phyloP scores from a whole-genome alignment of 495 filamentous ascomycete genomes.

The Neurospora sp. region DNA sequence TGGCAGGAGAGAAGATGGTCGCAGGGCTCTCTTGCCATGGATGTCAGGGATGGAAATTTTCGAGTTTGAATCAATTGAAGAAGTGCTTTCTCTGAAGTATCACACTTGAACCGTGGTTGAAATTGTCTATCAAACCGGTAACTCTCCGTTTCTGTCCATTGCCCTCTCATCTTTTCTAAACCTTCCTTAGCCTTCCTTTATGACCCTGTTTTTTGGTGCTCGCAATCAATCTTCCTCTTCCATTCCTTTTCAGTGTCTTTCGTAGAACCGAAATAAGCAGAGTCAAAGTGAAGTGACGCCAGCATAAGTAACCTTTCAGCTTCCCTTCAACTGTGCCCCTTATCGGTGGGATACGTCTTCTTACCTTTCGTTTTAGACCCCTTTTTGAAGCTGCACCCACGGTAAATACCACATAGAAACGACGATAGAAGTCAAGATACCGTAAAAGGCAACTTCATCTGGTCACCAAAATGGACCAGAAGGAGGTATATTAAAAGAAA shows the following conservation, averaged over 20 bases:
- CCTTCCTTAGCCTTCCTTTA: background rate
- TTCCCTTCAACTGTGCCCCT: background rate
- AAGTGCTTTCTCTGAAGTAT: background rate
- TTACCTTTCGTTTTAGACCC: background rate
- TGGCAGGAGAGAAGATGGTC: no score
- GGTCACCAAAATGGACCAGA: background rate
- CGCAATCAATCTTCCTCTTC: background rate
- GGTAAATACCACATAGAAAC: background rate
- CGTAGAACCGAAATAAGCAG: background rate
- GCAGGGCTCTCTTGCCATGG: no score
- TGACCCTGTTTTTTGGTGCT: background rate
- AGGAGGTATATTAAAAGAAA: background rate
- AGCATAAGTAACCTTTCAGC: background rate
- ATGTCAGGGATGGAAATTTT: no score
- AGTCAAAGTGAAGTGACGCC: background rate
- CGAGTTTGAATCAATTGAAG: no score
- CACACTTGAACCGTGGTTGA: background rate
- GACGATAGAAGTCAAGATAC: background rate
- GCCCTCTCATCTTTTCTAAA: background rate
- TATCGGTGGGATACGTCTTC: background rate
- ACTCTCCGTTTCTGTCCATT: background rate
- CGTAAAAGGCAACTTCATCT: background rate
- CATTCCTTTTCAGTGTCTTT: background rate
- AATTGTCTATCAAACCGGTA: background rate
- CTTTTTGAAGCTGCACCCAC: background rate